Base-by-base conservation (phyloP, 805 yeast species). In the Scheffersomyces amazonensis region DNA sequence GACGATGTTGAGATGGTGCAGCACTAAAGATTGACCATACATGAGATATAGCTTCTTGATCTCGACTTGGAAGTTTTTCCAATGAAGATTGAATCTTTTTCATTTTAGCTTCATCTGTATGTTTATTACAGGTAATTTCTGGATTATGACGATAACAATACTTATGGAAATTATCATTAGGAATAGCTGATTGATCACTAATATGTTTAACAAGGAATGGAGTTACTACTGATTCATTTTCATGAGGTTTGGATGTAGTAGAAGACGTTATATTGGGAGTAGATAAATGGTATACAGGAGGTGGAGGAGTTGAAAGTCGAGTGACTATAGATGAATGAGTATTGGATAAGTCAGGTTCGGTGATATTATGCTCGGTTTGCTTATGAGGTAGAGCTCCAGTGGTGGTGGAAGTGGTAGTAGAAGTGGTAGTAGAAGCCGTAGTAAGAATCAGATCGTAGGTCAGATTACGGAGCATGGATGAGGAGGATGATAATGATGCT, bases 71-170 rank as follows among this genome's bases (percentile, higher is more conserved):
- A 28, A 91, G 66, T 39, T 66, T 66, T 43, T 80, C 85, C 17
- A 83, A 54, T 32, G 64, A 60, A 13, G 56, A 44, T 55, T 87
- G 95, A 32, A 87, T 75, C 40, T 76, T 76, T 25, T 71, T 71
- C 83, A 86, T 76, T 50, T 78, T 76, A 27, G 58, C 56, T 39
- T 76, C 80, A 56, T 85, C 95, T 0, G 84, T 76, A 40, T 71
- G 73, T 43, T 82, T 82, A 55, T 81, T 82, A 53, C 88, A 79
- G 33, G 81, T 80, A 31, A 87, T 74, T 39, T 87, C 90, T 2
- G 98, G 98, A 54, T 91, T 87, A 61, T 91, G 99, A 37, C 98
- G 71, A 60, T 91, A 91, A 56, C 99, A 91, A 63, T 78, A 91
- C 47, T 75, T 74, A 49, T 80, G 83, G 53, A 72, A 76, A 49